These are phyloP conservation scores for Scytalidium sp. DNA, from an alignment of 2,329 filamentous ascomycete genomes.

Conservation along the genomic window DNA sequence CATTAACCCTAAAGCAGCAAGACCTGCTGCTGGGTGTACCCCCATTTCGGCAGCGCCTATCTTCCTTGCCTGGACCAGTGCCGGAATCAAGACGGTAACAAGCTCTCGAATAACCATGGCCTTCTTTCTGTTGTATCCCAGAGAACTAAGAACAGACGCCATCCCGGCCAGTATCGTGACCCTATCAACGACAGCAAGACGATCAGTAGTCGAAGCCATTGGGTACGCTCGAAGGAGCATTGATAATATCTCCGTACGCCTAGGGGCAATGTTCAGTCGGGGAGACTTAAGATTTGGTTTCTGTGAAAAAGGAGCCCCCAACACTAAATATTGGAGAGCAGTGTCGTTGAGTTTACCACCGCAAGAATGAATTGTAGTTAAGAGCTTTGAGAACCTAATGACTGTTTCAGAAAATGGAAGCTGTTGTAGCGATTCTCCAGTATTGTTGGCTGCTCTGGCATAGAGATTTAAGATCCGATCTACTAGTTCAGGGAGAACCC, in stretches of 20 bases:
- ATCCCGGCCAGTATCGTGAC: slow-evolving; percentile 82
- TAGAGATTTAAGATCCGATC: slow-evolving; percentile 75
- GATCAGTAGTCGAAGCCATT: slow-evolving; percentile 57
- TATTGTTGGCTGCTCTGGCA: slow-evolving; percentile 58
- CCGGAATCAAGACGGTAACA: slow-evolving; percentile 76
- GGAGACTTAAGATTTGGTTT: slow-evolving; percentile 44
- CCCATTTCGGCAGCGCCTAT: slow-evolving; percentile 94
- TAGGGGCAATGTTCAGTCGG: slow-evolving; percentile 52
- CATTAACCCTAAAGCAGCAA: slow-evolving; percentile 66
- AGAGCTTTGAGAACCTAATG: slow-evolving; percentile 69
- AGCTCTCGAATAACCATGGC: slow-evolving; percentile 86
- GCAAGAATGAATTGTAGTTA: slow-evolving; percentile 64
- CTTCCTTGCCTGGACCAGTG: slow-evolving; percentile 86
- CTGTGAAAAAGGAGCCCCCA: slow-evolving; percentile 54
- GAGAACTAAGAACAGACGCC: slow-evolving; percentile 73
- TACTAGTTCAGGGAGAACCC: slow-evolving; percentile 67
- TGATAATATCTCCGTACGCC: slow-evolving; percentile 60
- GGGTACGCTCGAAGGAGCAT: slow-evolving; percentile 70
- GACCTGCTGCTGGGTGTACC: slow-evolving; percentile 86
- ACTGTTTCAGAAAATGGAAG: slow-evolving; percentile 70
- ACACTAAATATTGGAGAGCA: slow-evolving; percentile 63
- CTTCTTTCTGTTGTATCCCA: slow-evolving; percentile 86
- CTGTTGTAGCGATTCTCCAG: slow-evolving; percentile 67
- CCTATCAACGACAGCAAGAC: slow-evolving; percentile 71
- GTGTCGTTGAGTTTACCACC: slow-evolving; percentile 59